A percentile compares a stretch with the other conserved stretches of the same genome.
Evolutionary conservation across 345 rosid genomes (phyloP).

Genomic region (Rhodamnia argentea): DNA sequence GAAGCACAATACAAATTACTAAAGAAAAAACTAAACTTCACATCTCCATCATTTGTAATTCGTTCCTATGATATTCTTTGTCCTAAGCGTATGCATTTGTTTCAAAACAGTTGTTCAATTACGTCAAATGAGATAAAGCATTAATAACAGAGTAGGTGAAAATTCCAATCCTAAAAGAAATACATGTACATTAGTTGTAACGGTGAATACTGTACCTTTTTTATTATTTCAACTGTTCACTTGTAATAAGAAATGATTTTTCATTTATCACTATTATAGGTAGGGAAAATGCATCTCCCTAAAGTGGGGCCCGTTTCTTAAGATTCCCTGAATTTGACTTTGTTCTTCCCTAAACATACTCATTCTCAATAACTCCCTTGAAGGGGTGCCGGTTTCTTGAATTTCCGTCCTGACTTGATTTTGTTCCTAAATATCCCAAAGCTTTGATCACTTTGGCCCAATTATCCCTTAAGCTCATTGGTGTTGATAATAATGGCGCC

Average conservation of each 20-base stretch:
- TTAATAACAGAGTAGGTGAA: not conserved
- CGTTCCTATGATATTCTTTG: not conserved
- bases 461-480: not conserved
- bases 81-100: not conserved
- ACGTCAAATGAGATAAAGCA: not conserved
- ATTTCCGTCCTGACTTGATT: not conserved
- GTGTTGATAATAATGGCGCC: not conserved
- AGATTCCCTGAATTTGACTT: not conserved
- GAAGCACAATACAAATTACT: not conserved
- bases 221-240: not conserved
- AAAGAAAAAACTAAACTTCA: not conserved
- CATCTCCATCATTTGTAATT: not conserved
- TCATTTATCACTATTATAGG: not conserved
- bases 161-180: not conserved
- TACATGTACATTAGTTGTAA: not conserved
- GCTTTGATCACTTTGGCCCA: not conserved
- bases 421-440: not conserved
- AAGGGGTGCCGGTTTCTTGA: not conserved
- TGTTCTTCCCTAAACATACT: not conserved
- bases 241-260: not conserved
- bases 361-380: not conserved
- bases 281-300: not conserved
- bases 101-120: not conserved
- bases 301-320: not conserved
- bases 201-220: not conserved